Evolutionary conservation across 2,329 filamentous ascomycete genomes (phyloP), one percentile per base, ranked within the genome.

Genomic region (Cytospora schulzeri): DNA sequence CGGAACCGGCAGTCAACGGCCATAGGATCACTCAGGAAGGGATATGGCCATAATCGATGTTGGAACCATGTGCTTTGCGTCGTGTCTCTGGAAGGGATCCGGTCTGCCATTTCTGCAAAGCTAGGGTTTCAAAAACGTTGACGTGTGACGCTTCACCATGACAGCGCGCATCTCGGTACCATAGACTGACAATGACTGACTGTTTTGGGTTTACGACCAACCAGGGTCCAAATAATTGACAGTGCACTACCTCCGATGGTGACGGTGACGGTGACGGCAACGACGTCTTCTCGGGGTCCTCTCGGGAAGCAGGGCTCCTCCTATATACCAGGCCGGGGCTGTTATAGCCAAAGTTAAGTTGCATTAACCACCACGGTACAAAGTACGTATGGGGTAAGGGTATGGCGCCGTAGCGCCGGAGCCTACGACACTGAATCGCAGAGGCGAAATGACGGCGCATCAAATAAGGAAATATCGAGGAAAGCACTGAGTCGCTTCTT

Each of bases 121-220:
- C 53, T 17, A 51, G 57, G 57, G 62, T 63, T 64, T 64, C 61
- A 41, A 61, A n/a, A 66, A 55, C 57, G 29, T 55, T 59, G 60
- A 60, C 56, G 56, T 53, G 56, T 63, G 51, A 60, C 57, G 64
- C 61, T 53, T 61, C 59, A 61, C 38, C 31, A 58, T 66, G 51
- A 57, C 41, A 63, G 60, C 64, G 41, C 64, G 60, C 60, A 60
- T 56, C 64, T 66, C 51, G 64, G 56, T 60, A 56, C 35, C 64
- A 52, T 60, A 60, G 41, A 38, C 38, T 57, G 50, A 50, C 51
- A 35, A 41, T 31, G 50, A n/a, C 29, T 31, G 50, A n/a, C 29
- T 55, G 22, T 51, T 33, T 35, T 6, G 35, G 31, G 51, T 41
- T 22, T 35, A 61, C 24, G 50, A 45, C 19, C 45, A 48, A 53